A percentile compares a stretch with the other conserved stretches of the same genome.
These are phyloP conservation scores for Pulveroboletus sp. DNA, from an alignment of 768 basidiomycete species.

Conservation along the genomic window DNA sequence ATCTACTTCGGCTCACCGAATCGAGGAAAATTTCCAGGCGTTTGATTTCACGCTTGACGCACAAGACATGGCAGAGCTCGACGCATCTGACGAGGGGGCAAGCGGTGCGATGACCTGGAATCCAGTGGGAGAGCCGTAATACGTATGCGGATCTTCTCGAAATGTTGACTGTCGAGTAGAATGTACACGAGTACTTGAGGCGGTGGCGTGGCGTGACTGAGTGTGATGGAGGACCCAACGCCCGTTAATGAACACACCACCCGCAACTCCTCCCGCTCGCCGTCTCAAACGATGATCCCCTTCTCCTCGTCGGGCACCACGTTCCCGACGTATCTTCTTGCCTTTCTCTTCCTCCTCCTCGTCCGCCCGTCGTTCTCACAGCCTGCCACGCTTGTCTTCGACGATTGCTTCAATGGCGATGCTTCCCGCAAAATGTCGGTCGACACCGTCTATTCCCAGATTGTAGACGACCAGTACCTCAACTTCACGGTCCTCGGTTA, in stretches of 20 bases:
- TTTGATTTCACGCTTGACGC: conserved; percentile 68
- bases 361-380: conserved; percentile 40
- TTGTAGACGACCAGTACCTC: conserved; percentile 48
- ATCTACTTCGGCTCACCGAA: conserved; percentile 61
- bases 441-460: conserved; percentile 70
- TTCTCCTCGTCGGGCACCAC: conserved; percentile 6
- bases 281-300: conserved; percentile 25
- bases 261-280: conserved; percentile 8
- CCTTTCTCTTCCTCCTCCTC: conserved; percentile 15
- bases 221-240: conserved; percentile 4
- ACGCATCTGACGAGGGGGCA: conserved; percentile 66
- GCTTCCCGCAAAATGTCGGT: conserved; percentile 59
- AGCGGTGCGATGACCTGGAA: conserved; percentile 81
- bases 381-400: conserved; percentile 59
- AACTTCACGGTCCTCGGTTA: conserved; percentile 74
- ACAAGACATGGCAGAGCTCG: conserved; percentile 63
- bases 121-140: conserved; percentile 48
- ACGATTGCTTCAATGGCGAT: conserved; percentile 67
- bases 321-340: conserved; percentile 2
- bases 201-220: conserved; percentile 30
- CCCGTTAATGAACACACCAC: conserved; percentile 21
- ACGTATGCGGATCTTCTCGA: no score
- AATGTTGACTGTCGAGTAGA: not conserved
- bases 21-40: conserved; percentile 68
- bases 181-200: no score